These are phyloP conservation scores for Citrus medica DNA, from an alignment of 345 rosid species.

Conservation along the genomic window DNA sequence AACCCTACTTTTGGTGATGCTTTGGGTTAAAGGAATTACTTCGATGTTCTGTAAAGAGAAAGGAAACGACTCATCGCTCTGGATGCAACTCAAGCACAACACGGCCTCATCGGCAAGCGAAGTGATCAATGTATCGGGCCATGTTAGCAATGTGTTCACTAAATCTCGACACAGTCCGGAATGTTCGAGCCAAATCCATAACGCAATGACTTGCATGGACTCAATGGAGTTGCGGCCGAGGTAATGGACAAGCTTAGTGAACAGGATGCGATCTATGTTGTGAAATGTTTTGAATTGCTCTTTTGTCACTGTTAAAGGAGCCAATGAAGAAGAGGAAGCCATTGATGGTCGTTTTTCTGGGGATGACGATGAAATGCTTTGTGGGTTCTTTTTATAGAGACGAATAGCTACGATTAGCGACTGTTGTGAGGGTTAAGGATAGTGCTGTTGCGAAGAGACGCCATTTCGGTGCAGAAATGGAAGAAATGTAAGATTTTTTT, in stretches of 20 bases:
- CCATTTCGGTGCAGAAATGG: conserved; percentile 19
- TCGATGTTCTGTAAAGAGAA: neutral
- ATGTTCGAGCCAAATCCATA: conserved; percentile 60
- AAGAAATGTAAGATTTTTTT: conserved; percentile 1
- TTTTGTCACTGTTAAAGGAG: conserved; percentile 14
- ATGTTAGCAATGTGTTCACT: conserved; percentile 19
- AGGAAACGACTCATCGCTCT: conserved; percentile 11
- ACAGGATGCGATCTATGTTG: conserved; percentile 49
- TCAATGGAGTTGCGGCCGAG: conserved; percentile 43
- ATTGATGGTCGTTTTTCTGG: neutral
- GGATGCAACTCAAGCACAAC: conserved; percentile 40
- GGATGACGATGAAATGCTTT: neutral
- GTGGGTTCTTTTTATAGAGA: neutral
- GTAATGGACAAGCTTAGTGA: conserved; percentile 33
- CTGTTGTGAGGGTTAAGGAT: neutral
- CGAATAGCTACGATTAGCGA: neutral
- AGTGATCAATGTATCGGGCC: conserved; percentile 31
- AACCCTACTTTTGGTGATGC: conserved; percentile 21
- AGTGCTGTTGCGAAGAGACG: conserved; percentile 5
- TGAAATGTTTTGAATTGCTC: conserved; percentile 53
- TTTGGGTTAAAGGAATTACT: conserved; percentile 23
- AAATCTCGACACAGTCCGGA: conserved; percentile 14
- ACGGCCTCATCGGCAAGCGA: conserved; percentile 49
- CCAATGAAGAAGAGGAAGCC: conserved; percentile 8
- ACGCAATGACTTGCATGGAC: conserved; percentile 53